Conservation (phyloP, 2,329 filamentous ascomycete species). For the Fusarium coicis region DNA sequence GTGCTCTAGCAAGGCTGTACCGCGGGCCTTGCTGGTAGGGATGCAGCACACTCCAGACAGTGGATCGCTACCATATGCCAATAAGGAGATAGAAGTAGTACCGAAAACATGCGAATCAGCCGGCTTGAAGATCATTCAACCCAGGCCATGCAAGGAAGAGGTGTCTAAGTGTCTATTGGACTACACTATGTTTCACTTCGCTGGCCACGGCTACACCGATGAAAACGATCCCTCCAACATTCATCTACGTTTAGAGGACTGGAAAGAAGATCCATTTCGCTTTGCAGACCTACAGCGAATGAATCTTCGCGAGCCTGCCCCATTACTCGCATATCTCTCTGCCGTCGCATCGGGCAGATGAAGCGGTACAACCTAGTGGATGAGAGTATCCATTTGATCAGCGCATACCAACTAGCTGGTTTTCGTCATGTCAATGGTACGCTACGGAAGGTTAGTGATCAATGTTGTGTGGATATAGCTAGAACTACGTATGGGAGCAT, state of each 20-base stretch:
- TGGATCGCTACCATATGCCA: rapidly evolving
- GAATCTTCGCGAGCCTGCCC: rapidly evolving
- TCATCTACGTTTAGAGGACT: rapidly evolving
- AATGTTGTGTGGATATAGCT: not conserved
- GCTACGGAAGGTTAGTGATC: not conserved
- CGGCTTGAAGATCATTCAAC: rapidly evolving
- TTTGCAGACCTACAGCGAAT: rapidly evolving
- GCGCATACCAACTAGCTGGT: rapidly evolving
- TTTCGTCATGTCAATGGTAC: not conserved
- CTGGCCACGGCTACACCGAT: not conserved
- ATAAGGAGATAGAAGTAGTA: not conserved
- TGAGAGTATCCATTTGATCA: not conserved
- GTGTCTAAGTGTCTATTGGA: rapidly evolving
- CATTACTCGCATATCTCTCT: not conserved
- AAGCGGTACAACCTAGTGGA: not conserved
- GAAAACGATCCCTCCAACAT: rapidly evolving
- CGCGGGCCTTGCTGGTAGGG: not conserved
- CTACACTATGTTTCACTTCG: not conserved
- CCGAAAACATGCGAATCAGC: rapidly evolving
- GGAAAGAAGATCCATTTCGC: rapidly evolving
- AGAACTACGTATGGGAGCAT: not conserved
- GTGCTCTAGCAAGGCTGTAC: rapidly evolving
- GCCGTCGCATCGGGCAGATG: too few species aligned
- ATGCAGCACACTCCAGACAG: not conserved
- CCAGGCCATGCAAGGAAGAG: rapidly evolving